phyloP scores from a whole-genome alignment of 768 basidiomycete genomes.

The Tricholoma flavovirens region DNA sequence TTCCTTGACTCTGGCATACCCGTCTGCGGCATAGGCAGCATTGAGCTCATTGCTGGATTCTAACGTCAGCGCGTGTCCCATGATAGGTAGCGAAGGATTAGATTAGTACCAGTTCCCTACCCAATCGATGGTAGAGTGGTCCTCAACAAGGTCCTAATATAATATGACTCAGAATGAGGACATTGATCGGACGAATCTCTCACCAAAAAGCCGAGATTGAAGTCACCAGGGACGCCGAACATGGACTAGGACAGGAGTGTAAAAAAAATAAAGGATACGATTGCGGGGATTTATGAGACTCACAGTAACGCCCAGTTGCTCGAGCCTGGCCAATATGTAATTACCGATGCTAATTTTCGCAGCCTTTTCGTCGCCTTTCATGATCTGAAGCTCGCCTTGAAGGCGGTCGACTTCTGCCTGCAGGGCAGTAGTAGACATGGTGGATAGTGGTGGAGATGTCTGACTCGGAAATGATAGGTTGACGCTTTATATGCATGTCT shows the following conservation, averaged over 20 bases:
- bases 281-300: slow-evolving; percentile 1
- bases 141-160: slow-evolving; percentile 73
- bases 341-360: slow-evolving; percentile 44
- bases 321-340: slow-evolving; percentile 52
- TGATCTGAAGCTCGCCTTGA: slow-evolving; percentile 36
- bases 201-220: slow-evolving; percentile 67
- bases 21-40: slow-evolving; percentile 87
- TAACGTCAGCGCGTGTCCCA: not conserved
- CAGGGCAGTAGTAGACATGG: slow-evolving; percentile 22
- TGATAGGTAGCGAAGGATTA: no score
- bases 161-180: not conserved
- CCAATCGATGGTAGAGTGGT: slow-evolving; percentile 74
- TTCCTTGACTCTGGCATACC: slow-evolving; percentile 85
- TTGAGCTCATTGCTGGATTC: slow-evolving; percentile 75
- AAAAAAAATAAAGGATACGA: not conserved
- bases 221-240: slow-evolving; percentile 87
- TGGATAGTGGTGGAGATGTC: not conserved
- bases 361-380: slow-evolving; percentile 29
- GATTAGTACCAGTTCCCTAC: slow-evolving; percentile 71
- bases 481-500: not conserved
- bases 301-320: slow-evolving; percentile 56
- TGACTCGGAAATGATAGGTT: not conserved
- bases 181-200: slow-evolving; percentile 1
- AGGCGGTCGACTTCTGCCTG: slow-evolving; percentile 44
- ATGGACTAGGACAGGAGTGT: slow-evolving; percentile 43